phyloP scores from a whole-genome alignment of 805 yeast genomes.

The Spathaspora girioi region DNA sequence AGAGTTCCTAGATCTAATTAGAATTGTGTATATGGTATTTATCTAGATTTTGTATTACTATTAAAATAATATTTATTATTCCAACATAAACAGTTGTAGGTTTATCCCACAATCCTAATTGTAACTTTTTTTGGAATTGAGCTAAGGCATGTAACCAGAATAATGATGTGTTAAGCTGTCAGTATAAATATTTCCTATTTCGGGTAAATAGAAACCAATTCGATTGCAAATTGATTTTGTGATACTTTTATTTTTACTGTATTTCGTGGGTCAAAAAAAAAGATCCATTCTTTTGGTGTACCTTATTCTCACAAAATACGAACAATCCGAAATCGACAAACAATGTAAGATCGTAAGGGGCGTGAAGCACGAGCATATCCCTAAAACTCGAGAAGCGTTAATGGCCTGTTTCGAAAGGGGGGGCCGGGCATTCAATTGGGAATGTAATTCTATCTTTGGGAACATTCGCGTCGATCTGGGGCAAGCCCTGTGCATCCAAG shows the following conservation, averaged over 20 bases:
- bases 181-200: not conserved
- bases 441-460: not conserved
- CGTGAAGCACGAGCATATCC: not conserved
- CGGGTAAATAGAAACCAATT: not conserved
- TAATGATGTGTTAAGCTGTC: not conserved
- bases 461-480: too few relatives aligned
- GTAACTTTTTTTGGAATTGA: too few relatives aligned
- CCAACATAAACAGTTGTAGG: too few relatives aligned
- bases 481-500: too few relatives aligned
- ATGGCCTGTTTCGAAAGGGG: not conserved
- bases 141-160: too few relatives aligned
- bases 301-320: not conserved
- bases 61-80: not conserved
- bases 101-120: too few relatives aligned
- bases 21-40: not conserved
- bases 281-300: not conserved
- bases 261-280: not conserved
- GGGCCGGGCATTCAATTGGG: not conserved
- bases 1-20: not conserved
- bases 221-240: not conserved
- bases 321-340: not conserved
- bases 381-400: too few relatives aligned
- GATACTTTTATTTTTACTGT: not conserved
- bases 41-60: not conserved
- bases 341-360: not conserved